These are phyloP conservation scores for Pleurotus salmoneostramineus DNA, from an alignment of 768 basidiomycete species.

Conservation along the genomic window DNA sequence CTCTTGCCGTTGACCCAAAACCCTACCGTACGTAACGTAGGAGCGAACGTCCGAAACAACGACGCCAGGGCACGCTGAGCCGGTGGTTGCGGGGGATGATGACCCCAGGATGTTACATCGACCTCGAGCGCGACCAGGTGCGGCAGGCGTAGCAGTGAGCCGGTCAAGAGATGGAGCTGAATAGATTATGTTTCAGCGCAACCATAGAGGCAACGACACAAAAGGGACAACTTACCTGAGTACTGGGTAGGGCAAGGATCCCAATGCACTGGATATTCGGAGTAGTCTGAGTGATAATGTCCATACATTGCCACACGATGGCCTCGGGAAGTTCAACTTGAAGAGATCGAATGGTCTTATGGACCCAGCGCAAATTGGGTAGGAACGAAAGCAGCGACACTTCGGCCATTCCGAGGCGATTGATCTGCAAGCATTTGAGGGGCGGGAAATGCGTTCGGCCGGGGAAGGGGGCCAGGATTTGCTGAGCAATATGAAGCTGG, in stretches of 20 bases:
- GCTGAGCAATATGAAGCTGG: conserved; percentile 1
- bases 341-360: neutral
- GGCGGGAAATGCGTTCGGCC: conserved; percentile 1
- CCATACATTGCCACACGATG: neutral
- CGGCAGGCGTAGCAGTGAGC: neutral
- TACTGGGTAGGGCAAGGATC: neutral
- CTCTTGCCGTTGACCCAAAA: conserved; percentile 1
- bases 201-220: neutral
- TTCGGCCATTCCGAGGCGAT: neutral
- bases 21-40: neutral
- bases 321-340: neutral
- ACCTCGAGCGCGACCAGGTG: neutral
- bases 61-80: neutral
- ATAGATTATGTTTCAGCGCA: neutral
- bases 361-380: conserved; percentile 1
- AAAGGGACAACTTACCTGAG: neutral
- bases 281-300: neutral
- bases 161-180: neutral
- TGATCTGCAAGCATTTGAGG: neutral
- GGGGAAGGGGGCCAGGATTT: neutral
- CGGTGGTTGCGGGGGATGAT: neutral
- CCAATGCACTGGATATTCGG: neutral
- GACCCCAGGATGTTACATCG: neutral
- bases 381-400: neutral
- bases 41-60: neutral